A percentile compares a stretch with the other conserved stretches of the same genome.
These are phyloP conservation scores for Lactarius indigo DNA, from an alignment of 768 basidiomycete genomes.

Conservation along the genomic window DNA sequence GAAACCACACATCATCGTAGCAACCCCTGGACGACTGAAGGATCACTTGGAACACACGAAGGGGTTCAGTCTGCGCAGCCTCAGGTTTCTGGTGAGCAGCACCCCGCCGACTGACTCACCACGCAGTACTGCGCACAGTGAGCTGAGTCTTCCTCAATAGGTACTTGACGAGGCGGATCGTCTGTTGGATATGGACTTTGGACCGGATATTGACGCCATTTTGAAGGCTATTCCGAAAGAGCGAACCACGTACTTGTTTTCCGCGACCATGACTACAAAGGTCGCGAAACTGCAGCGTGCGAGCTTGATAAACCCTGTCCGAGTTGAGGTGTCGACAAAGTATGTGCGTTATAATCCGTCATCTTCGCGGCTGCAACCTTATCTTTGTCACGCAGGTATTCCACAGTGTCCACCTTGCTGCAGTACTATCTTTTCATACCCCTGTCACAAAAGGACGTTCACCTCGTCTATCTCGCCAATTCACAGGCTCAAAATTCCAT, in stretches of 20 bases:
- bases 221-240: conserved; percentile 93
- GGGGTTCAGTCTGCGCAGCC: conserved; percentile 80
- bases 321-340: conserved; percentile 93
- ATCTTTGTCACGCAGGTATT: conserved; percentile 58
- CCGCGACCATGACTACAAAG: conserved; percentile 98
- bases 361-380: not conserved
- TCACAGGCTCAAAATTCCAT: conserved; percentile 88
- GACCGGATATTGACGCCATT: conserved; percentile 92
- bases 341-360: conserved; percentile 38
- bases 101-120: not conserved
- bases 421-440: conserved; percentile 97
- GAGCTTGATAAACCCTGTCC: conserved; percentile 88
- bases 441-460: conserved; percentile 84
- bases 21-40: conserved; percentile 88
- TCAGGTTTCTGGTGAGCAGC: conserved; percentile 80
- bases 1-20: conserved; percentile 90
- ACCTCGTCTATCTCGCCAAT: conserved; percentile 86
- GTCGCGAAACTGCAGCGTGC: conserved; percentile 95
- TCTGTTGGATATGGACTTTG: conserved; percentile 94
- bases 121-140: not conserved
- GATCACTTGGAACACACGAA: conserved; percentile 98
- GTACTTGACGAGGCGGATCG: conserved; percentile 98
- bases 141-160: conserved; percentile 37
- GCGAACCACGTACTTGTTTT: conserved; percentile 93
- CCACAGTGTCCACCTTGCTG: conserved; percentile 90